phyloP scores from a whole-genome alignment of 805 yeast genomes.

The Priceomyces melissophilus region DNA sequence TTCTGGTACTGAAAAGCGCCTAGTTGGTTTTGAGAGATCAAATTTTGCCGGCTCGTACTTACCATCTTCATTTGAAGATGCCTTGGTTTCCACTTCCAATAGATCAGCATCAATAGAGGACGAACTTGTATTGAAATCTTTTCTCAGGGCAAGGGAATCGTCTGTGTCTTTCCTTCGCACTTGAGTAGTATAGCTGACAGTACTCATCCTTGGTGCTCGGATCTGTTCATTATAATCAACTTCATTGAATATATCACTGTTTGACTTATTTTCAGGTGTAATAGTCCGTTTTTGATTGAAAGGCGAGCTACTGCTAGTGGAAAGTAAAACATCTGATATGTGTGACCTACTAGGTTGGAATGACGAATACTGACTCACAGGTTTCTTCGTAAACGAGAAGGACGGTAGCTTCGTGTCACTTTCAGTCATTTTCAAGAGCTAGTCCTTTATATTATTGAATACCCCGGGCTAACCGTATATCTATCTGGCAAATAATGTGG shows the following conservation, averaged over 20 bases:
- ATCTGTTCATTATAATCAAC: slow-evolving; percentile 52
- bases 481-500: too few relatives aligned
- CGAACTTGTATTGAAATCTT: not conserved
- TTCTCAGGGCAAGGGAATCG: not conserved
- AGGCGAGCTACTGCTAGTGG: not conserved
- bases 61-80: slow-evolving; percentile 3
- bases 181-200: slow-evolving; percentile 24
- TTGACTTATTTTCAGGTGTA: not conserved
- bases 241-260: slow-evolving; percentile 8
- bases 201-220: slow-evolving; percentile 53
- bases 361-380: slow-evolving; percentile 15
- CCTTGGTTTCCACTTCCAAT: slow-evolving; percentile 2
- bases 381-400: slow-evolving; percentile 31
- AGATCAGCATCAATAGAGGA: slow-evolving; percentile 3
- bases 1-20: slow-evolving; percentile 30
- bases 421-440: slow-evolving; percentile 3
- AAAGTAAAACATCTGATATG: slow-evolving; percentile 25
- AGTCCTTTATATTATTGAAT: too few relatives aligned
- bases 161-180: slow-evolving; percentile 1
- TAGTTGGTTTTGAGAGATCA: slow-evolving; percentile 39
- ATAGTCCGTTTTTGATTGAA: not conserved
- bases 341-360: slow-evolving; percentile 16
- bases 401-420: slow-evolving; percentile 14
- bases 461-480: too few relatives aligned
- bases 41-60: slow-evolving; percentile 45